Evolutionary conservation across 1,284 basidiomycete genomes (phyloP).

Genomic region (Anthracocystis walkeri): DNA sequence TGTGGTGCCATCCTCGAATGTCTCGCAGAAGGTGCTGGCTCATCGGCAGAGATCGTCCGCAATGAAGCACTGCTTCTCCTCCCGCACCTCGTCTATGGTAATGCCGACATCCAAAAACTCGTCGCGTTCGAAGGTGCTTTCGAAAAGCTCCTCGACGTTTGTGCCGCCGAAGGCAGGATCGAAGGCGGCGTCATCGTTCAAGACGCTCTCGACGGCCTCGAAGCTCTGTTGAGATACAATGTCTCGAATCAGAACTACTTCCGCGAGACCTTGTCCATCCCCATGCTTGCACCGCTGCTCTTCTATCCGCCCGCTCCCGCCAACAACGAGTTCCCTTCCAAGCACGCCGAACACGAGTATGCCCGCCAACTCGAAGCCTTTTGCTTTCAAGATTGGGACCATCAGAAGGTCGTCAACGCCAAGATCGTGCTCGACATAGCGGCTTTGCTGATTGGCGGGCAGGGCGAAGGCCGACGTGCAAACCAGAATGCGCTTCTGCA

Average conservation of each 20-base stretch:
- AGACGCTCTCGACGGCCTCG: conserved; percentile 86
- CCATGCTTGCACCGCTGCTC: conserved; percentile 83
- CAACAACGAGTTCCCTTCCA: conserved; percentile 68
- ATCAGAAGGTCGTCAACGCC: conserved; percentile 85
- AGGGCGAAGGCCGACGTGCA: conserved; percentile 73
- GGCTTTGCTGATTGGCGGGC: conserved; percentile 73
- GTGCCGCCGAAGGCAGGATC: conserved; percentile 87
- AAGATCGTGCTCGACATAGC: conserved; percentile 82
- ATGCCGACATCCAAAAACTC: conserved; percentile 94
- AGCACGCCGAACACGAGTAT: conserved; percentile 73
- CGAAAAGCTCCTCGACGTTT: conserved; percentile 91
- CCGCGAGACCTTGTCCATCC: conserved; percentile 87
- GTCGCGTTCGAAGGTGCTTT: conserved; percentile 97
- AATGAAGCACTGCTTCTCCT: conserved; percentile 77
- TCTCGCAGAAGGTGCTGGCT: conserved; percentile 69
- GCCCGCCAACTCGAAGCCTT: conserved; percentile 81
- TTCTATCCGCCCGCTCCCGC: conserved; percentile 78
- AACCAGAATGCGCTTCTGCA: conserved; percentile 72
- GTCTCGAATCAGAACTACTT: conserved; percentile 98
- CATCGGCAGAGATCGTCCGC: conserved; percentile 66
- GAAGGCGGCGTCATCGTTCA: conserved; percentile 87
- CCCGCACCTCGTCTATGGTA: conserved; percentile 84
- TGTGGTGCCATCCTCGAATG: conserved; percentile 77
- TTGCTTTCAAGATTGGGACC: conserved; percentile 94
- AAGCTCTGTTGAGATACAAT: conserved; percentile 88